phyloP scores from a whole-genome alignment of 2,329 filamentous ascomycete species.

The Trichophyton verrucosum region DNA sequence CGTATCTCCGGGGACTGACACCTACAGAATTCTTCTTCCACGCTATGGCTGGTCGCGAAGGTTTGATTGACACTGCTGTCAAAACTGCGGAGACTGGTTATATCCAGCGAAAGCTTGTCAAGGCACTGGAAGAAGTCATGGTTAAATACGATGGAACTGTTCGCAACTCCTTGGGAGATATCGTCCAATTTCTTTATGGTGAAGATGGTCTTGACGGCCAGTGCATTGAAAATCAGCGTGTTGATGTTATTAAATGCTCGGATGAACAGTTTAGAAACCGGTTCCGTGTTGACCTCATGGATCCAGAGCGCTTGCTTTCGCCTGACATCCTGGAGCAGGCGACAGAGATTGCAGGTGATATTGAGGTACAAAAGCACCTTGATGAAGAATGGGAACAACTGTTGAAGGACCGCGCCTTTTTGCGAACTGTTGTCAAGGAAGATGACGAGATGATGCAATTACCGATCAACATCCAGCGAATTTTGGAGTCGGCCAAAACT shows the following conservation, averaged over 20 bases:
- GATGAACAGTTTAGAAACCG: constrained; percentile 64
- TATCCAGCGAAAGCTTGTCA: constrained; percentile 95
- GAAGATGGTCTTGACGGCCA: constrained; percentile 93
- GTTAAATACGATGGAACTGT: constrained; percentile 97
- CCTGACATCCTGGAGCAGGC: constrained; percentile 71
- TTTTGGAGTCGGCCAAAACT: constrained; percentile 80
- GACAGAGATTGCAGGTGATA: constrained; percentile 72
- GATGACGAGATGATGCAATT: constrained; percentile 80
- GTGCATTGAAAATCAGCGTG: constrained; percentile 81
- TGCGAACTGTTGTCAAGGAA: constrained; percentile 62
- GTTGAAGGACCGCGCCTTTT: constrained; percentile 56
- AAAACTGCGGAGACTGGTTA: constrained; percentile 99
- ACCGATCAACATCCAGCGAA: constrained; percentile 79
- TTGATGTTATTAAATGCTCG: constrained; percentile 75
- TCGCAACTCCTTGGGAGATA: constrained; percentile 88
- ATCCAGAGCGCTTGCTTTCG: constrained; percentile 48
- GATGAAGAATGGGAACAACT: constrained; percentile 82
- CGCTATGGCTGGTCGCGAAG: constrained; percentile 99
- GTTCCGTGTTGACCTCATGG: constrained; percentile 81
- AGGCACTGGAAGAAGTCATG: constrained; percentile 94
- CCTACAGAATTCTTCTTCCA: constrained; percentile 99
- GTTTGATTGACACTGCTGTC: constrained; percentile 98
- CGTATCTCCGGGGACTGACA: constrained; percentile 87
- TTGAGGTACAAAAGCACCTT: constrained; percentile 72
- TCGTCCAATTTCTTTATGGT: constrained; percentile 94